Conservation (phyloP, 176 grass and related monocot genomes). For the Dactylis glomerata region DNA sequence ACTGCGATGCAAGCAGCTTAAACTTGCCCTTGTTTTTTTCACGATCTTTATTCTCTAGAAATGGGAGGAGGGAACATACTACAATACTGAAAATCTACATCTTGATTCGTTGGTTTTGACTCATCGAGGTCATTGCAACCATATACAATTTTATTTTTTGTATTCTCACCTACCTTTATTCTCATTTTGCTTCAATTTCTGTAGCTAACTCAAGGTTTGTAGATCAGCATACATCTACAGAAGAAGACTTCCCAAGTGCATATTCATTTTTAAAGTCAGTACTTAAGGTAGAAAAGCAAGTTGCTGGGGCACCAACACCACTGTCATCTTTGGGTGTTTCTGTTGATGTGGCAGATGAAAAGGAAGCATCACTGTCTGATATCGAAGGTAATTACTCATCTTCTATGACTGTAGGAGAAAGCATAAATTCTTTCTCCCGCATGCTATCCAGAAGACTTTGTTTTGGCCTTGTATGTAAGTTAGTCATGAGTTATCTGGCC, state of each 20-base stretch:
- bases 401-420: not conserved
- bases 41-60: slow-evolving; percentile 80
- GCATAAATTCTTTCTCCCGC: slow-evolving; percentile 16
- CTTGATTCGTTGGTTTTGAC: slow-evolving; percentile 56
- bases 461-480: slow-evolving; percentile 8
- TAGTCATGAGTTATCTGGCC: not conserved
- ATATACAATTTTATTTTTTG: slow-evolving; percentile 1
- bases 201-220: slow-evolving; percentile 40
- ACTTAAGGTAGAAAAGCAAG: slow-evolving; percentile 41
- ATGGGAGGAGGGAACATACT: slow-evolving; percentile 77
- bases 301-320: slow-evolving; percentile 30
- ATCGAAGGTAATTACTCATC: slow-evolving; percentile 48
- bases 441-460: not conserved
- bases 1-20: slow-evolving; percentile 76
- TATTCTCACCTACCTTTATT: slow-evolving; percentile 9
- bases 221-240: slow-evolving; percentile 59
- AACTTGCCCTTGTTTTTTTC: slow-evolving; percentile 57
- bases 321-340: slow-evolving; percentile 14
- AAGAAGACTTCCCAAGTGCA: slow-evolving; percentile 70
- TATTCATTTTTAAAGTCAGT: slow-evolving; percentile 35
- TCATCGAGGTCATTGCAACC: slow-evolving; percentile 58
- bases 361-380: not conserved
- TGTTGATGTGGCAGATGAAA: slow-evolving; percentile 28
- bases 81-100: slow-evolving; percentile 31
- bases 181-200: slow-evolving; percentile 28